phyloP scores from a whole-genome alignment of 306 rosid genomes.

The Pachyrhizus erosus region DNA sequence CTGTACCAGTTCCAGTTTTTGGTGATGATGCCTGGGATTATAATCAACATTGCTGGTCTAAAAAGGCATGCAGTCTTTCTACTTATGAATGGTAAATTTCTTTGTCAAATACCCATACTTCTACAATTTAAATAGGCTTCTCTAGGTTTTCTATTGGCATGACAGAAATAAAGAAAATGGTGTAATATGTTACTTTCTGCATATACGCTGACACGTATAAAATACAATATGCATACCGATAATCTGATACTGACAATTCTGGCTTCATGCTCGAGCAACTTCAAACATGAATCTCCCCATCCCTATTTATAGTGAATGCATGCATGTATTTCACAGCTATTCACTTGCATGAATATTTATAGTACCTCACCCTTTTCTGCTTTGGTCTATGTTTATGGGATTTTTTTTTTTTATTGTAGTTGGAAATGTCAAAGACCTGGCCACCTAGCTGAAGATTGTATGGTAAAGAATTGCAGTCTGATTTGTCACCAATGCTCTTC shows the following conservation, averaged over 20 bases:
- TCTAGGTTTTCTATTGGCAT: constrained; percentile 29
- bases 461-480: constrained; percentile 56
- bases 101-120: constrained; percentile 18
- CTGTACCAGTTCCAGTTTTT: constrained; percentile 54
- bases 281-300: background rate
- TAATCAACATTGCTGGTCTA: constrained; percentile 74
- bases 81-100: constrained; percentile 76
- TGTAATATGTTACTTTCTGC: constrained; percentile 35
- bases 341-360: constrained; percentile 3
- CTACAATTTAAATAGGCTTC: background rate
- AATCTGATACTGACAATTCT: background rate
- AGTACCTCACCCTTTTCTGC: constrained; percentile 18
- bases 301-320: constrained; percentile 21
- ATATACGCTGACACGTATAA: background rate
- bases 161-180: constrained; percentile 25
- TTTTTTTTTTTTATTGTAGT: constrained; percentile 56
- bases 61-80: constrained; percentile 70
- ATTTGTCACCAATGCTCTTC: constrained; percentile 45
- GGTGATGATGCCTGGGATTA: constrained; percentile 82
- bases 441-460: constrained; percentile 91
- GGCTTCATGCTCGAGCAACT: constrained; percentile 36
- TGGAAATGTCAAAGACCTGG: constrained; percentile 92
- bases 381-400: constrained; percentile 38
- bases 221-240: constrained; percentile 9
- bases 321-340: constrained; percentile 17